Evolutionary conservation across 768 basidiomycete species (phyloP), one percentile per base, ranked within the genome.

Genomic region (Macrocybe gigantea): DNA sequence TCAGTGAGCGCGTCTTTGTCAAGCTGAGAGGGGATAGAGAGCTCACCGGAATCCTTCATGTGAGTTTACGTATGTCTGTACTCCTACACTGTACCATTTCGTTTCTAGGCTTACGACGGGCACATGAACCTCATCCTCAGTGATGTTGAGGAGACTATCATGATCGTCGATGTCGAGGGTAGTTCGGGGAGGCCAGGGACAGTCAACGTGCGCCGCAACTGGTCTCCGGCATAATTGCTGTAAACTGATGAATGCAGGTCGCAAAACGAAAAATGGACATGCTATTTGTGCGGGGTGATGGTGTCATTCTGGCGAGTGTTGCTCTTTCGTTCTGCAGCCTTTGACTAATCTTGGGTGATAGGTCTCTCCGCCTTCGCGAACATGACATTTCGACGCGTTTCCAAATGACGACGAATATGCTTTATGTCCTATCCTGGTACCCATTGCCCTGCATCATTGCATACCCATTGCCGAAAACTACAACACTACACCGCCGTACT

Each of bases 41-140:
- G 58, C 71, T 99, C 39, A 82, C 85, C 3, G 95, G 95, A 7
- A 82, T 95, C 54, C 72, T 99, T 40, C 95, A 99, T 70, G 96
- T 95, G 60, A 41, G 88, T 64, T 49, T 48, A 51, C 49, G 34
- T 39, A 47, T 50, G 43, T 47, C 33, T 37, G 12, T 39, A 37
- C 38, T 14, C 22, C 53, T 49, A 47, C 35, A 47, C 45, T 6
- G 52, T 49, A 22, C 53, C 29, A 51, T 47, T 49, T 44, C 39
- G 53, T 51, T 51, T 56, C 9, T 59, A 99, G 96, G 96, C 96
- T 14, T 98, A 98, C 60, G 96, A 99, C 70, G 96, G 94, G n/a
- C 96, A 98, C 67, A 98, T 98, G 96, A 98, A 99, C 66, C 76
- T 99, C 58, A 96, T 99, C 53, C 75, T 99, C 57, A 93, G 91